Conservation (phyloP, 495 filamentous ascomycete genomes). For the Xanthoparmelia taractica region DNA sequence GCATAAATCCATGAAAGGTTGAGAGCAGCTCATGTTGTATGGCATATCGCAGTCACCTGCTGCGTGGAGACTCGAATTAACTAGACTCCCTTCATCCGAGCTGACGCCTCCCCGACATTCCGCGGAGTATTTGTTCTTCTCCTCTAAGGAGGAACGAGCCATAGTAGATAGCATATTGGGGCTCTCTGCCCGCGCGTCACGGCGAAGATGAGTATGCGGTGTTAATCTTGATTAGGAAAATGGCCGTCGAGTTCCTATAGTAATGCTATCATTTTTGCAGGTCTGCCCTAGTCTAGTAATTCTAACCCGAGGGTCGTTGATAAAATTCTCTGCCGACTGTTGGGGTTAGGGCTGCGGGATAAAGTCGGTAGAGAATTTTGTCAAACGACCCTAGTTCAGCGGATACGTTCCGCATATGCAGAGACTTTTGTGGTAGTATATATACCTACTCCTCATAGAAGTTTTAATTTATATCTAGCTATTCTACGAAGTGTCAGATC, state of each 20-base stretch:
- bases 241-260: neutral
- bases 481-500: no score
- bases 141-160: neutral
- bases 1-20: neutral
- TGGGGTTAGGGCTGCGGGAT: no score
- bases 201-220: neutral
- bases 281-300: no score
- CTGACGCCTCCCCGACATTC: neutral
- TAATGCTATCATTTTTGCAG: conserved; percentile 6
- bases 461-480: no score
- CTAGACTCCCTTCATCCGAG: conserved; percentile 18
- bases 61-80: neutral
- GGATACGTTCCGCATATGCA: no score
- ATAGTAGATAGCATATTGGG: neutral
- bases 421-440: no score
- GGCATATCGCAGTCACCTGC: neutral
- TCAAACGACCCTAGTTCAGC: no score
- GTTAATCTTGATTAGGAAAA: neutral
- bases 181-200: neutral
- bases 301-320: no score
- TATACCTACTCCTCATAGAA: no score
- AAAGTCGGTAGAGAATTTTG: no score
- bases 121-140: neutral
- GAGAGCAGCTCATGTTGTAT: neutral
- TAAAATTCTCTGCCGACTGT: no score